phyloP scores from a whole-genome alignment of 2,329 filamentous ascomycete genomes.

The Ceratocystis lukuohia region DNA sequence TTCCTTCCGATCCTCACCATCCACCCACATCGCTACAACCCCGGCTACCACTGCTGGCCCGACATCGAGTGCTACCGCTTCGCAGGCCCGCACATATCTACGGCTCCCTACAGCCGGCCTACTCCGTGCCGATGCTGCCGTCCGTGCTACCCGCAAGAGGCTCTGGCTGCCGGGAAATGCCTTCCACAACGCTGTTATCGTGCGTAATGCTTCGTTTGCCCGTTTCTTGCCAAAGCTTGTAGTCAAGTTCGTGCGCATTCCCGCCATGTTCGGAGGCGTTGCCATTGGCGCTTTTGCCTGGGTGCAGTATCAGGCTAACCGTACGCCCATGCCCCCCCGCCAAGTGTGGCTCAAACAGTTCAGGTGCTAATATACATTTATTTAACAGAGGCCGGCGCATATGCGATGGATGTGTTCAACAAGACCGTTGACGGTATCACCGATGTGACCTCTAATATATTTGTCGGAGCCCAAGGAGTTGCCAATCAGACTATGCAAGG shows the following conservation, averaged over 20 bases:
- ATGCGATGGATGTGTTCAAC: conserved; percentile 52
- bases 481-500: conserved; percentile 67
- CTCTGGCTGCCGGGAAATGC: conserved; percentile 70
- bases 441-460: conserved; percentile 53
- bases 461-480: conserved; percentile 59
- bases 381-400: conserved; percentile 35
- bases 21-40: conserved; percentile 1
- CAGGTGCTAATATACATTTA: neutral
- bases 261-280: conserved; percentile 81
- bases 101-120: conserved; percentile 55
- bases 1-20: neutral
- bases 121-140: conserved; percentile 49
- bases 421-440: conserved; percentile 59
- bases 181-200: conserved; percentile 64
- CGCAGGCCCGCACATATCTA: conserved; percentile 29
- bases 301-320: conserved; percentile 87
- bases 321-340: conserved; percentile 38
- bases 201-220: conserved; percentile 50
- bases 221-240: conserved; percentile 70
- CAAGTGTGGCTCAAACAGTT: no score
- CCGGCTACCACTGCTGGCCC: neutral
- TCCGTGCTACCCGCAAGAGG: conserved; percentile 47
- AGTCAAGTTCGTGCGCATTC: conserved; percentile 76
- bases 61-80: neutral
- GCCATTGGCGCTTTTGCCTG: conserved; percentile 81